Conservation (phyloP, 352 stramenopile species). For the Pythium sp. region DNA sequence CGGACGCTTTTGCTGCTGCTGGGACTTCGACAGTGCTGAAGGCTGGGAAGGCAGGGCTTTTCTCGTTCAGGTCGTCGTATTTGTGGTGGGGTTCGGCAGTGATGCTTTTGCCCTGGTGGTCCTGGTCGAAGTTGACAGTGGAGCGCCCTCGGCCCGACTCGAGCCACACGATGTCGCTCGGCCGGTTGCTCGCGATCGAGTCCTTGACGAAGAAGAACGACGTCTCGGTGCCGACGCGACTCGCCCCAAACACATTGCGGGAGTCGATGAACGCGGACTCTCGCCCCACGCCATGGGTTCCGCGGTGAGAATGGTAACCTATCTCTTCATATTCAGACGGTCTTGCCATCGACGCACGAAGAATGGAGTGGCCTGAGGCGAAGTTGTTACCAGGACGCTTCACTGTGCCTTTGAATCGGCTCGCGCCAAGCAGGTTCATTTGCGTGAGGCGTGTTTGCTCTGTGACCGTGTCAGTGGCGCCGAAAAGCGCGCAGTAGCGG, state of each 20-base stretch:
- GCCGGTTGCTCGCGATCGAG: constrained; percentile 15
- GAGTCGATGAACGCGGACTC: constrained; percentile 5
- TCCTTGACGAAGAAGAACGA: constrained; percentile 18
- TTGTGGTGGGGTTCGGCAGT: too few species aligned
- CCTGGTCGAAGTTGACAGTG: neutral
- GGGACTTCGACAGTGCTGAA: constrained; percentile 4
- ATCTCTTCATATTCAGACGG: constrained; percentile 1
- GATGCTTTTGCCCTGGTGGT: too few species aligned
- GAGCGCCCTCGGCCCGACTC: constrained; percentile 7
- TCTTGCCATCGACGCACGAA: constrained; percentile 7
- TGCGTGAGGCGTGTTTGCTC: constrained; percentile 13
- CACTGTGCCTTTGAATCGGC: neutral
- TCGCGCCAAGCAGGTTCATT: constrained; percentile 4
- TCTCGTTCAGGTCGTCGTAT: too few species aligned
- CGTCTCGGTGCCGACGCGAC: constrained; percentile 7
- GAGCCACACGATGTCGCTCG: constrained; percentile 22
- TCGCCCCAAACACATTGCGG: neutral
- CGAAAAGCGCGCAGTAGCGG: constrained; percentile 5
- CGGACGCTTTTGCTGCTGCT: constrained; percentile 1
- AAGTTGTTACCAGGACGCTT: neutral
- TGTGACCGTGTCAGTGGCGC: neutral
- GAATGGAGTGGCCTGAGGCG: constrained; percentile 1
- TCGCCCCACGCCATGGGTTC: neutral
- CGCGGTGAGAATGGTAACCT: neutral
- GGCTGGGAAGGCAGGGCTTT: too few species aligned